phyloP scores from a whole-genome alignment of 2,329 filamentous ascomycete species.

The Aspergillus ochraceoroseus region DNA sequence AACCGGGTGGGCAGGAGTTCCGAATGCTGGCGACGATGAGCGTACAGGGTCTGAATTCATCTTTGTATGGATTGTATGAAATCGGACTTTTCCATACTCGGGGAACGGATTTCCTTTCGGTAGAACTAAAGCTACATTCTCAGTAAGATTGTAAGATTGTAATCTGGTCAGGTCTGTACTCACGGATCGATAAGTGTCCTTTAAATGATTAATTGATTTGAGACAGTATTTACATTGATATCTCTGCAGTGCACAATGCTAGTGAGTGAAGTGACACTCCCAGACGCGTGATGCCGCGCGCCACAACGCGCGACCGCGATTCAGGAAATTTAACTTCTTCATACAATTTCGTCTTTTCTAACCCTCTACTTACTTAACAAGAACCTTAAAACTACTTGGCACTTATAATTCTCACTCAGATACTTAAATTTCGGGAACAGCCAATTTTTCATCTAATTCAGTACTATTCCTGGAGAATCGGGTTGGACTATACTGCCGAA shows the following conservation, averaged over 20 bases:
- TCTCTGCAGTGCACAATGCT: no score
- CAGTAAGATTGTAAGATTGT: background rate
- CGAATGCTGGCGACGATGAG: conserved; percentile 87
- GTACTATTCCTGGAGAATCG: no score
- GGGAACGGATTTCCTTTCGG: no score
- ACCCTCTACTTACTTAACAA: background rate
- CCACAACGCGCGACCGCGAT: conserved; percentile 1
- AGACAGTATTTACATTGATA: no score
- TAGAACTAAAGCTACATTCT: no score
- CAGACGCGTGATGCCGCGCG: conserved; percentile 8
- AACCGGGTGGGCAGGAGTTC: conserved; percentile 75
- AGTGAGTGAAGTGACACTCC: no score
- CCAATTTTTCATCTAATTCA: no score
- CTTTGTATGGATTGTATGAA: conserved; percentile 12
- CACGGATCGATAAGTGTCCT: no score
- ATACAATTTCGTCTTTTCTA: background rate
- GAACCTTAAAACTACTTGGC: conserved; percentile 8
- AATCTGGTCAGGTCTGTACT: no score
- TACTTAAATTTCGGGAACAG: no score
- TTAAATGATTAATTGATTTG: no score
- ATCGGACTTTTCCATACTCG: background rate
- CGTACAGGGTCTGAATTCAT: conserved; percentile 58
- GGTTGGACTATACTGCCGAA: no score
- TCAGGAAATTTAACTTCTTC: background rate
- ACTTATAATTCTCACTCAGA: background rate